Conservation (phyloP, 2,329 filamentous ascomycete genomes). For the Alternaria angustiovoidea region DNA sequence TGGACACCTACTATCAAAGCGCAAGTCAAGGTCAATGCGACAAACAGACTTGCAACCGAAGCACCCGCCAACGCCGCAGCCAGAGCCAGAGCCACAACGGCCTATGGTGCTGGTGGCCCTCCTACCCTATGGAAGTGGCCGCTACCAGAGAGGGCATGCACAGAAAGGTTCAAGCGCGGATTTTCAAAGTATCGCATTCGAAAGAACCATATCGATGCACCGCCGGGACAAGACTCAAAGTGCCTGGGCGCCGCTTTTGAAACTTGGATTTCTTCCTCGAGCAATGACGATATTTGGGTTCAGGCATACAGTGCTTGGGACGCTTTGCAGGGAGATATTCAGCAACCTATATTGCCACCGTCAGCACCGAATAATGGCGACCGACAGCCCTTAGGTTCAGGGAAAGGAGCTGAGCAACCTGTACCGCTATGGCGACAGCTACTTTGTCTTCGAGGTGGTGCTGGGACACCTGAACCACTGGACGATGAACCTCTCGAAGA, state of each 20-base stretch:
- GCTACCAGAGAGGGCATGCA: background rate
- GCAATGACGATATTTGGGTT: background rate
- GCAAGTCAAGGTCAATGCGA: background rate
- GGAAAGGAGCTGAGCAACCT: background rate
- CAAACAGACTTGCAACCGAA: background rate
- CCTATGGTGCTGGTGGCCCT: background rate
- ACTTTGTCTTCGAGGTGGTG: background rate
- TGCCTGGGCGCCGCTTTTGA: background rate
- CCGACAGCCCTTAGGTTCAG: background rate
- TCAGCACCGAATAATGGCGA: background rate
- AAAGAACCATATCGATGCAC: background rate
- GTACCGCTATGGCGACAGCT: background rate
- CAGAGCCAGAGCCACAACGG: background rate
- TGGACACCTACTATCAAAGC: background rate
- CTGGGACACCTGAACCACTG: background rate
- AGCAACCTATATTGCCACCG: background rate
- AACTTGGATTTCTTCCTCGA: background rate
- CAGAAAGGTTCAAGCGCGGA: background rate
- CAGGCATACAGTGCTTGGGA: background rate
- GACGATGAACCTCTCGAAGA: background rate
- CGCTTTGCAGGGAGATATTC: background rate
- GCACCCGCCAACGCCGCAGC: background rate
- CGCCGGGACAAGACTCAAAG: background rate
- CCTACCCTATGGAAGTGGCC: background rate
- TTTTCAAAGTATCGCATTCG: background rate